Conservation (phyloP, 2,329 filamentous ascomycete species). For the Thelonectria olida region DNA sequence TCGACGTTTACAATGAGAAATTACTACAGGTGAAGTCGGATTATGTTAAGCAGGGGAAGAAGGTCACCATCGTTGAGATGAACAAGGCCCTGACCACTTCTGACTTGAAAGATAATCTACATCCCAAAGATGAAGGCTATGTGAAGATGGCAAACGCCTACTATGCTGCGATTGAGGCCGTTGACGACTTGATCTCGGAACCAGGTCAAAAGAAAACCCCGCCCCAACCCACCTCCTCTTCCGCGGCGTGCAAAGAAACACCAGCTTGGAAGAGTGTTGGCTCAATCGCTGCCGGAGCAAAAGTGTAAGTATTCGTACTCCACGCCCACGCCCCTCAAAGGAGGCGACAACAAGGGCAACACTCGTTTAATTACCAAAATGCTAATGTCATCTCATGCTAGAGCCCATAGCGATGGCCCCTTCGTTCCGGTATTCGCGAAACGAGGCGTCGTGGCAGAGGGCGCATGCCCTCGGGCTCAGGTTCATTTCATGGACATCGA, state of each 20-base stretch:
- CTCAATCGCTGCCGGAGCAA: too few relatives aligned
- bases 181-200: too few relatives aligned
- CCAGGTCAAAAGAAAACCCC: too few relatives aligned
- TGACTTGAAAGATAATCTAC: not conserved
- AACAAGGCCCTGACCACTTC: not conserved
- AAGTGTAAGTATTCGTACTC: too few relatives aligned
- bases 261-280: too few relatives aligned
- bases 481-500: constrained; percentile 14
- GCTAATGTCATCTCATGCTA: too few relatives aligned
- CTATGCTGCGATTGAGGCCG: not conserved
- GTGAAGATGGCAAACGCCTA: constrained; percentile 1
- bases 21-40: not conserved
- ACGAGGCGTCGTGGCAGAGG: not conserved
- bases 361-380: too few relatives aligned
- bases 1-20: not conserved
- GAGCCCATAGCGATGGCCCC: too few relatives aligned
- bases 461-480: not conserved
- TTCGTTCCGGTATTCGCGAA: not conserved
- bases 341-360: too few relatives aligned
- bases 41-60: not conserved
- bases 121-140: constrained; percentile 1
- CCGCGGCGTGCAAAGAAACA: too few relatives aligned
- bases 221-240: too few relatives aligned
- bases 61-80: not conserved
- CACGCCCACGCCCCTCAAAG: too few relatives aligned